Conservation (phyloP, 2,329 filamentous ascomycete species). For the Thielaviopsis ethacetica region DNA sequence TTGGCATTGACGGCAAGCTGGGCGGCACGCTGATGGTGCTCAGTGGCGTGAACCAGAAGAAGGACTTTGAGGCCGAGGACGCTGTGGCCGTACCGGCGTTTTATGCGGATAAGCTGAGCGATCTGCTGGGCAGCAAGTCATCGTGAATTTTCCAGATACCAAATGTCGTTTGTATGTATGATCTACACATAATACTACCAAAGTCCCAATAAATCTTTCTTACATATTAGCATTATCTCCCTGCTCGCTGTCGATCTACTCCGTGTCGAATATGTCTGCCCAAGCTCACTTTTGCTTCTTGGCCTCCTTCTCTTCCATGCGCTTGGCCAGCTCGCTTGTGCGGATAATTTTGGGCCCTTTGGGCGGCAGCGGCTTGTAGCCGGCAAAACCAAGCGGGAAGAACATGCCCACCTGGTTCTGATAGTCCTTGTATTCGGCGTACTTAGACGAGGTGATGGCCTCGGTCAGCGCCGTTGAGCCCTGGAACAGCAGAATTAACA, state of each 20-base stretch:
- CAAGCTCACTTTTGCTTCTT: slow-evolving; percentile 12
- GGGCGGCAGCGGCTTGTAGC: slow-evolving; percentile 25
- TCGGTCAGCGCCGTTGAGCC: slow-evolving; percentile 82
- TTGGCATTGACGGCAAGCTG: slow-evolving; percentile 77
- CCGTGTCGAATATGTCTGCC: slow-evolving; percentile 7
- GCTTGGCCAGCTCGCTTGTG: slow-evolving; percentile 33
- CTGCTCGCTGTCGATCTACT: background rate
- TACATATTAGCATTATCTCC: background rate
- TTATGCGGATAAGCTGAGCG: slow-evolving; percentile 72
- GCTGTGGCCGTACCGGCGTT: slow-evolving; percentile 57
- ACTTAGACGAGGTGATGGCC: slow-evolving; percentile 62
- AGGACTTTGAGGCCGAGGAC: slow-evolving; percentile 58
- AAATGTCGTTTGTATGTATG: background rate
- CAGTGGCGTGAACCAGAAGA: slow-evolving; percentile 76
- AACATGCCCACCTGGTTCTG: slow-evolving; percentile 72
- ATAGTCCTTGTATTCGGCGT: slow-evolving; percentile 75
- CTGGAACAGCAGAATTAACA: slow-evolving; percentile 70
- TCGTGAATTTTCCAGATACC: background rate
- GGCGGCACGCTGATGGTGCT: slow-evolving; percentile 84
- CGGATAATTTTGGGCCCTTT: slow-evolving; percentile 29
- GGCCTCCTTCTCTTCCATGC: slow-evolving; percentile 2
- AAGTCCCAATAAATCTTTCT: slow-evolving; percentile 7
- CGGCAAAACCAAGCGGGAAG: slow-evolving; percentile 40
- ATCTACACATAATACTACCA: background rate
- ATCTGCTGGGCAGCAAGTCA: slow-evolving; percentile 33